A percentile compares a stretch with the other conserved stretches of the same genome.
These are phyloP conservation scores for Chrysanthemum seticuspe DNA, from an alignment of 129 eudicot species.

Conservation along the genomic window DNA sequence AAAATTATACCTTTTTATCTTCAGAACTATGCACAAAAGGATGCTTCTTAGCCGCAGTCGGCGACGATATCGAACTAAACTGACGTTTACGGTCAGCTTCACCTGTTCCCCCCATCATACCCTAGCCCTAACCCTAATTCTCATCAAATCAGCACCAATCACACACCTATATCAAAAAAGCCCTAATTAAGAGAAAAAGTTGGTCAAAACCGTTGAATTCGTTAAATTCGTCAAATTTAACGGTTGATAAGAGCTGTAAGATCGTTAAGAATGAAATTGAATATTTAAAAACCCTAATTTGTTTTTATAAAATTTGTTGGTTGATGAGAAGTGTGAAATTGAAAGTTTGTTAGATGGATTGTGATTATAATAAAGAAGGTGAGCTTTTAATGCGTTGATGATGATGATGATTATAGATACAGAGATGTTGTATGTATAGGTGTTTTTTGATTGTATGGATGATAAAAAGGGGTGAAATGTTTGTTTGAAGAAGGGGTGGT, in stretches of 20 bases:
- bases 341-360: conserved; percentile 20
- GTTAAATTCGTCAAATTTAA: background rate
- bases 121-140: conserved; percentile 30
- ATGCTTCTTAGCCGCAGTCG: conserved; percentile 66
- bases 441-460: conserved; percentile 28
- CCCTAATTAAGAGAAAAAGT: conserved; percentile 12
- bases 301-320: no score
- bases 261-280: conserved; percentile 1
- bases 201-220: background rate
- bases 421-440: conserved; percentile 6
- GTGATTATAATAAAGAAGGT: conserved; percentile 19
- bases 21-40: conserved; percentile 59
- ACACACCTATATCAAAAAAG: no score
- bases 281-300: no score
- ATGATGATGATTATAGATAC: conserved; percentile 6
- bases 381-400: background rate
- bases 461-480: conserved; percentile 22
- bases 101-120: conserved; percentile 77
- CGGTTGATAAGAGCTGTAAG: conserved; percentile 15
- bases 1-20: conserved; percentile 67
- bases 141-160: background rate
- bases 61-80: conserved; percentile 65
- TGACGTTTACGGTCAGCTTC: conserved; percentile 87
- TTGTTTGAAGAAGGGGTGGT: no score
- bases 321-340: background rate